phyloP scores from a whole-genome alignment of 768 basidiomycete species.

The Boletus reticuloceps region DNA sequence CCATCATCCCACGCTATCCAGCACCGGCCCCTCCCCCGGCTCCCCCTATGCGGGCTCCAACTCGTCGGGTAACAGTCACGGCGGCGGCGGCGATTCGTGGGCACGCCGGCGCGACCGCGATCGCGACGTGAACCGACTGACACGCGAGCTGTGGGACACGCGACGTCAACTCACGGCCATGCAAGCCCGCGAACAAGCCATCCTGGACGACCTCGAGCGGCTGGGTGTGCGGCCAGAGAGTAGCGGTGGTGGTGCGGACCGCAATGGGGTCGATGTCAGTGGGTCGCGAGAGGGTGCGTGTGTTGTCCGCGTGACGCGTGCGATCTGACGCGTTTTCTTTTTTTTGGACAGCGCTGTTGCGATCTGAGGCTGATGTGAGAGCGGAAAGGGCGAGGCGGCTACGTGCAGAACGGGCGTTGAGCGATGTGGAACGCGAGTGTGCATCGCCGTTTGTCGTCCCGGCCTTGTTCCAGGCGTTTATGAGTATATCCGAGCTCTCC shows the following conservation, averaged over 20 bases:
- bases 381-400: slow-evolving; percentile 36
- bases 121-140: slow-evolving; percentile 12
- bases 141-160: slow-evolving; percentile 28
- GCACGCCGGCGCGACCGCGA: not conserved
- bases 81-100: not conserved
- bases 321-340: not conserved
- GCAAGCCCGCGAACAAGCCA: slow-evolving; percentile 20
- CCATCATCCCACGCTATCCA: not conserved
- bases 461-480: slow-evolving; percentile 52
- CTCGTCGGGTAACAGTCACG: not conserved
- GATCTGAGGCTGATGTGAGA: slow-evolving; percentile 35
- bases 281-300: slow-evolving; percentile 18
- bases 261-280: not conserved
- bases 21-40: not conserved
- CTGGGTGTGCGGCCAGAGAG: slow-evolving; percentile 9
- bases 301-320: not conserved
- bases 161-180: slow-evolving; percentile 23
- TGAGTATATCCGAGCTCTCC: slow-evolving; percentile 46
- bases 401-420: slow-evolving; percentile 44
- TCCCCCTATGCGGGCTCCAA: not conserved
- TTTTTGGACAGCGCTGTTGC: slow-evolving; percentile 11
- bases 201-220: slow-evolving; percentile 22
- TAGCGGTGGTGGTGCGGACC: not conserved
- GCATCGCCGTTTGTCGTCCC: slow-evolving; percentile 55
- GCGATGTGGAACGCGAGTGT: slow-evolving; percentile 50